These are phyloP conservation scores for Salix suchowensis DNA, from an alignment of 345 rosid genomes.

Conservation along the genomic window DNA sequence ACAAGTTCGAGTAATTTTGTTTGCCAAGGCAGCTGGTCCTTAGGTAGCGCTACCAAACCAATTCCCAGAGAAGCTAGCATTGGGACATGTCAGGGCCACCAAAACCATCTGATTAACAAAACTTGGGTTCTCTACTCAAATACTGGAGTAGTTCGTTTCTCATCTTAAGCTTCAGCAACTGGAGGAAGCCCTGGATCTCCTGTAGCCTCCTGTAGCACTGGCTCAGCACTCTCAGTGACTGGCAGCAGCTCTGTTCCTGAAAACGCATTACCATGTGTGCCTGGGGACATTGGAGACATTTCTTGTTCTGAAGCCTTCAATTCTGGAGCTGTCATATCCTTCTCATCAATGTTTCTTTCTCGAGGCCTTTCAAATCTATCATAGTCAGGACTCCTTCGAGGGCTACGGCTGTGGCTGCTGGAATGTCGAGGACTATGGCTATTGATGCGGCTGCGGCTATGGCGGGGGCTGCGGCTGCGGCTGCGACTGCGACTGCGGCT, in stretches of 20 bases:
- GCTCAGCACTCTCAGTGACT: conserved; percentile 15
- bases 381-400: conserved; percentile 9
- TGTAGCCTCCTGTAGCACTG: conserved; percentile 9
- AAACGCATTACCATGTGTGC: conserved; percentile 12
- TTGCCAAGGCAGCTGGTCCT: no score
- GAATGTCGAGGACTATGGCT: conserved; percentile 11
- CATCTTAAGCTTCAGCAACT: conserved; percentile 3
- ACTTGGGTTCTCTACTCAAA: background rate
- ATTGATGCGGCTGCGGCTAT: conserved; percentile 15
- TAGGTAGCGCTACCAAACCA: no score
- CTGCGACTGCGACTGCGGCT: conserved; percentile 25
- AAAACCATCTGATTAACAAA: background rate
- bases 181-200: conserved; percentile 5
- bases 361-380: conserved; percentile 47
- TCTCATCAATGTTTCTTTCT: conserved; percentile 19
- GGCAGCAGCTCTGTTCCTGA: conserved; percentile 9
- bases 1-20: no score
- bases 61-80: background rate
- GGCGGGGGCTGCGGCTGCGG: conserved; percentile 31
- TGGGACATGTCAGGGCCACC: background rate
- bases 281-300: conserved; percentile 23
- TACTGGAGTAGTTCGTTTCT: background rate
- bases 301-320: conserved; percentile 20
- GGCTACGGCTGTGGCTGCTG: conserved; percentile 6
- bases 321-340: conserved; percentile 21